Conservation (phyloP, 2,329 filamentous ascomycete genomes). For the Calycina marina region DNA sequence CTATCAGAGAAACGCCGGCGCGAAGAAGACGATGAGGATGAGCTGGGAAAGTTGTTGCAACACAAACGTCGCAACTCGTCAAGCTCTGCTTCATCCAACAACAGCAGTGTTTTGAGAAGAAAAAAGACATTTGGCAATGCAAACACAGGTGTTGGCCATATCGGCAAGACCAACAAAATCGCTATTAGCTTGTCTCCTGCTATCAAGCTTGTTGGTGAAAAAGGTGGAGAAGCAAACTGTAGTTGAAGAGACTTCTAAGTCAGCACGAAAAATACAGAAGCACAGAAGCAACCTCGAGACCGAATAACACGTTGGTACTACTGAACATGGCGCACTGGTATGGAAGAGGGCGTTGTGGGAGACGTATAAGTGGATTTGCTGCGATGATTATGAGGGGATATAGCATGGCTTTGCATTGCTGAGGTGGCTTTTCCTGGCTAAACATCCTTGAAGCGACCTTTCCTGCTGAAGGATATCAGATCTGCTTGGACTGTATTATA, state of each 20-base stretch:
- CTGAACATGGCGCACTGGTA: no score
- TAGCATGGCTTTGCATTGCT: no score
- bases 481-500: no score
- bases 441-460: no score
- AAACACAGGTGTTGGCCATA: slow-evolving; percentile 24
- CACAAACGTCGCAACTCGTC: slow-evolving; percentile 41
- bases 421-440: no score
- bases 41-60: slow-evolving; percentile 67
- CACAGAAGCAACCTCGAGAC: no score
- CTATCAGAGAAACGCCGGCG: slow-evolving; percentile 79
- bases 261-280: no score
- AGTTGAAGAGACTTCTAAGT: slow-evolving; percentile 13
- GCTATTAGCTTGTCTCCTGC: slow-evolving; percentile 39
- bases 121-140: slow-evolving; percentile 33
- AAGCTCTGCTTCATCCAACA: slow-evolving; percentile 23
- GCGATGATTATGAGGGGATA: no score
- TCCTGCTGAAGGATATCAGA: no score
- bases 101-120: slow-evolving; percentile 19
- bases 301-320: no score
- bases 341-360: no score
- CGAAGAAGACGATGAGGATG: slow-evolving; percentile 88
- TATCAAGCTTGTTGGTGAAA: slow-evolving; percentile 22
- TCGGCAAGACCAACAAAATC: slow-evolving; percentile 36
- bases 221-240: slow-evolving; percentile 10
- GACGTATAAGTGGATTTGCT: no score